Base-by-base conservation (phyloP, 2,329 filamentous ascomycete genomes). In the Fusarium sp. region DNA sequence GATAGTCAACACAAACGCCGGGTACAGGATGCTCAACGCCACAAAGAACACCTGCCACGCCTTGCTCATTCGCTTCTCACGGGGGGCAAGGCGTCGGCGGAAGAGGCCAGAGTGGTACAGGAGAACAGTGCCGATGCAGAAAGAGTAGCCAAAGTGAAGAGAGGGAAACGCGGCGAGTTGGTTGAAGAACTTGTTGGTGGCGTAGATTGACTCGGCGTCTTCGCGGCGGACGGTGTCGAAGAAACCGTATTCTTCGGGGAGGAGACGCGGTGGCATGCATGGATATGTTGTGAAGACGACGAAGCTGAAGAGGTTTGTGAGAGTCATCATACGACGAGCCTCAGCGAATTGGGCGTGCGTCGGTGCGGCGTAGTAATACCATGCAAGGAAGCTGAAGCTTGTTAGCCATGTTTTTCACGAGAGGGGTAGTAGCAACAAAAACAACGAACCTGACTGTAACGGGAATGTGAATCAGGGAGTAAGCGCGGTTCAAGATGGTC, bases 401-500 rank as follows among this genome's bases (percentile, higher is more conserved):
- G 35, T 62, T 46, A 62, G 54, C 31, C 20, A 35, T 57, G 22
- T 57, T 49, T 29, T 11, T 9, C 14, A 15, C 5, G 1, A 4
- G 53, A 46, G 53, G 53, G 29, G 14, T 11, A 35, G 9, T 7
- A 33, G 2, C 2, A 29, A 17, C 4, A n/a, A 27, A 27, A 27
- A 50, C 33, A 7, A 53, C 49, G 14, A 13, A 53, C 49, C 49
- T 53, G 49, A 53, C 49, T 13, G 49, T 89, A 22, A 87, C 88
- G 5, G 88, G 88, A 59, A 90, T 90, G 72, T 90, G 88, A 38
- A 90, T 88, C 17, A 90, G 77, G 3, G 88, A 88, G 78, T 90
- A 90, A 31, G 85, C 85, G 68, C 86, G 87, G 79, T 90, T 90
- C 73, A 90, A 78, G 10, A 88, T 79, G 0, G 87, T 89, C 62